Evolutionary conservation across 1,284 basidiomycete genomes (phyloP).

Genomic region (Mrakiaceae sp.): DNA sequence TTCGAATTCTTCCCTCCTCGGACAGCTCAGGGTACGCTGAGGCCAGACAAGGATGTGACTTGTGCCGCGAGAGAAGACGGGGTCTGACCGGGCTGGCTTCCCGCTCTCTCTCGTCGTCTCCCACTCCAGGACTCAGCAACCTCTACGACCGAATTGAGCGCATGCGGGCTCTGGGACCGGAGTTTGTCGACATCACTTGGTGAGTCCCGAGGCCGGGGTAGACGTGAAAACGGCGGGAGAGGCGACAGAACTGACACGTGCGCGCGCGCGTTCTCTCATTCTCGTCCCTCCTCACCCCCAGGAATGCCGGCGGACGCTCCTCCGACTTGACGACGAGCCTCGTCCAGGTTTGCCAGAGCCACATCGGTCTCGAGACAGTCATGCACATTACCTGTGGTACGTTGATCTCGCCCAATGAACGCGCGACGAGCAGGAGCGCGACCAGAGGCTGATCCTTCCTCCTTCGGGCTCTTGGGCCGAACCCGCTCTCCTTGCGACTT

Average conservation of each 20-base stretch:
- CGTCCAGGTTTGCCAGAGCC: constrained; percentile 85
- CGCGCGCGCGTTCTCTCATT: background rate
- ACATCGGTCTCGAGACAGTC: constrained; percentile 89
- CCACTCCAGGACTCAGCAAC: constrained; percentile 90
- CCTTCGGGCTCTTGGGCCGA: background rate
- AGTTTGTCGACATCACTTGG: constrained; percentile 99
- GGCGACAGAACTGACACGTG: too few species aligned
- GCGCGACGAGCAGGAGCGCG: background rate
- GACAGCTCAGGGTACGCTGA: constrained; percentile 60
- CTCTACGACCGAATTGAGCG: constrained; percentile 93
- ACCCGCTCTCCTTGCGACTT: background rate
- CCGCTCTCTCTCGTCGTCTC: constrained; percentile 92
- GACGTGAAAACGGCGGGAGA: too few species aligned
- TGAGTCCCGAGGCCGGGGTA: constrained; percentile 28
- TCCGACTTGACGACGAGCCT: constrained; percentile 88
- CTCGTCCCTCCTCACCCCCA: constrained; percentile 27
- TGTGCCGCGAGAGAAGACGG: too few species aligned
- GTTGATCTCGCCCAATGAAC: background rate
- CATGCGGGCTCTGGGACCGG: constrained; percentile 89
- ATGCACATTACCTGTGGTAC: constrained; percentile 52
- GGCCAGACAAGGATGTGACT: too few species aligned
- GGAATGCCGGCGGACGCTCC: constrained; percentile 92
- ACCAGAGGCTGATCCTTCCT: background rate
- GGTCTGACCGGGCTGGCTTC: constrained; percentile 55
- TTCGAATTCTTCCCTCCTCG: constrained; percentile 96